Base-by-base conservation (phyloP, 2,329 filamentous ascomycete genomes). In the Ceratocystis cacaofunesta region DNA sequence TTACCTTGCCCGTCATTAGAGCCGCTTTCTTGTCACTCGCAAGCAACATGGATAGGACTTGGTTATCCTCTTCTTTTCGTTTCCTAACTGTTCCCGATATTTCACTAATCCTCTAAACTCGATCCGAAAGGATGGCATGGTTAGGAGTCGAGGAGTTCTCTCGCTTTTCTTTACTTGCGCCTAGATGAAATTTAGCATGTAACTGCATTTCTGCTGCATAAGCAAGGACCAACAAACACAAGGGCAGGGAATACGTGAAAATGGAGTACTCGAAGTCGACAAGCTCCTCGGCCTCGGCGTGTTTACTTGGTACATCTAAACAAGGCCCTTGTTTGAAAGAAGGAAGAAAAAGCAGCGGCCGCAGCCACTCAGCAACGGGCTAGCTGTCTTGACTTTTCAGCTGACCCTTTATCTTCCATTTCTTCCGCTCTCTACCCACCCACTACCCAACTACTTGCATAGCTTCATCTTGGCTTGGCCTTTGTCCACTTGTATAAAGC, bases 351-450 rank as follows among this genome's bases (percentile, higher is more conserved):
- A 32, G 28, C 4, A 30, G 28, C 28, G 55, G 55, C 55, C 17
- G 55, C 55, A 58, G 32, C 17, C 30, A 36, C 25, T 58, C 25
- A 30, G 32, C 55, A 12, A 15, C 55, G 55, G 55, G 30, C 22
- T 58, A 58, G 28, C 17, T 30, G 55, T 58, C 28, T 58, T 58
- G 28, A 15, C 28, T 58, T 58, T 58, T 58, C 55, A 58, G 55
- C 55, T 58, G 25, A 19, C 25, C 5, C 17, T 36, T 36, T 58
- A 58, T 58, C 55, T 58, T 36, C 55, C 28, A 58, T 25, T 58
- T 32, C 28, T 25, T 30, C 55, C 32, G 55, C 17, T 58, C 55
- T 58, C 28, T 36, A 36, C 28, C 55, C 28, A 32, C 25, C 55
- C 17, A 58, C 50, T 15, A 30, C 50, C 36, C 10, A 41, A 15